These are phyloP conservation scores for Oryza longistaminata DNA, from an alignment of 176 grass and related monocot genomes.

Conservation along the genomic window DNA sequence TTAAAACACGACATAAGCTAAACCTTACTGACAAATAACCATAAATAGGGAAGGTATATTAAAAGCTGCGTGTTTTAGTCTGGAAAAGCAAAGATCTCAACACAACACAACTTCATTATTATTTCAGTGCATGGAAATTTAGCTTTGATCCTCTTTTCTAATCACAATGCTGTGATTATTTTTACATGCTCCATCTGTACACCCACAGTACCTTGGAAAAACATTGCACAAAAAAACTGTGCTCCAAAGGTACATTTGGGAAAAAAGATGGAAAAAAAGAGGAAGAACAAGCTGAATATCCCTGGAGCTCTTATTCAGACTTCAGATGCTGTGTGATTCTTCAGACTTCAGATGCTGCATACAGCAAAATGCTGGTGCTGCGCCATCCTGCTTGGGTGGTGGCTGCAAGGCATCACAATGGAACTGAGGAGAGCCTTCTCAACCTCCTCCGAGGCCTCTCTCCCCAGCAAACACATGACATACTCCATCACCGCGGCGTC, in stretches of 20 bases:
- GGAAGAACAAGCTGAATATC: not conserved
- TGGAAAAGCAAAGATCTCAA: not conserved
- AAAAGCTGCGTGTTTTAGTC: not conserved
- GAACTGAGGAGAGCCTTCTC: constrained; percentile 61
- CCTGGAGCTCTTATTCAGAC: not conserved
- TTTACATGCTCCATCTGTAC: constrained; percentile 49
- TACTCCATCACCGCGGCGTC: constrained; percentile 64
- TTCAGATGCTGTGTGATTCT: constrained; percentile 35
- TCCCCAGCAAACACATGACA: constrained; percentile 52
- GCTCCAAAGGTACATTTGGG: constrained; percentile 40
- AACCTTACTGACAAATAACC: too few relatives aligned
- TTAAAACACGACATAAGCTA: too few relatives aligned
- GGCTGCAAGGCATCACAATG: constrained; percentile 45
- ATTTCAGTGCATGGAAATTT: not conserved
- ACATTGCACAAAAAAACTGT: constrained; percentile 42
- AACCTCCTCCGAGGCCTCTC: constrained; percentile 57
- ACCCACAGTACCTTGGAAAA: constrained; percentile 46
- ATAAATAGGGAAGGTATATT: too few relatives aligned
- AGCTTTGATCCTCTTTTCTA: constrained; percentile 35
- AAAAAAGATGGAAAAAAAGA: constrained; percentile 35
- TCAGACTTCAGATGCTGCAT: constrained; percentile 34
- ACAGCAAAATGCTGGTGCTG: constrained; percentile 36
- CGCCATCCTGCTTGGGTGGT: constrained; percentile 34
- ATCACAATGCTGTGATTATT: constrained; percentile 37
- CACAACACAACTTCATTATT: not conserved